Base-by-base conservation (phyloP, 1,139 yeast species). In the Magnusiomyces fungicola region DNA sequence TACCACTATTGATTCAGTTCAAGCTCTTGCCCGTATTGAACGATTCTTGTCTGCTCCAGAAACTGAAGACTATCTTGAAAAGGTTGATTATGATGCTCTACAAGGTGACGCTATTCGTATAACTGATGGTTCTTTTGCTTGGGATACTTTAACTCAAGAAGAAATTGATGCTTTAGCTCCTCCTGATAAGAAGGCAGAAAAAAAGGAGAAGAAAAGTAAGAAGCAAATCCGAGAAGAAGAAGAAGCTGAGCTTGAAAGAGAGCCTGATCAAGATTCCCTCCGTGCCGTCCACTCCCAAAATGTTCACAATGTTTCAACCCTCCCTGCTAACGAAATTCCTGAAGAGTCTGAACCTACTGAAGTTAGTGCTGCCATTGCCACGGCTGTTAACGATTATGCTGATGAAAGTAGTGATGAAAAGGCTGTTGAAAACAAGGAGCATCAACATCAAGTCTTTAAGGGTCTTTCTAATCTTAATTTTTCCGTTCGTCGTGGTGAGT, bases 1-100 rank as follows among this genome's bases (percentile, higher is more conserved):
- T 54, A 69, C 80, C 0, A 72, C 80, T 52, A 75, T 80, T 1
- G 95, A 86, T 65, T 88, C 86, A n/a, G 70, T 74, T 55, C 71
- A 83, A 47, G 86, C 87, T 14, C 61, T 82, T 25, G 67, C 67
- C 6, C 76, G 95, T 62, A 73, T 83, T 32, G 80, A 80, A 54
- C 74, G 69, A 21, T 71, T 76, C 55, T 69, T 86, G 49, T 66
- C 70, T 45, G 75, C 79, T 1, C 69, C 65, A 1, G 75, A 71
- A 47, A 59, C 57, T 47, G 61, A 56, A 2, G 55, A 55, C 22
- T 65, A 67, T 34, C 65, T 70, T 25, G 64, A 66, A 40, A 61
- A 66, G 51, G 64, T 61, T 38, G 59, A 60, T 42, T 54, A 61
- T 30, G 67, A 67, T 39, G 54, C 59, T 27, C 46, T 58, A 14